phyloP scores from a whole-genome alignment of 75 land plant species.

The Sequoia sempervirens region DNA sequence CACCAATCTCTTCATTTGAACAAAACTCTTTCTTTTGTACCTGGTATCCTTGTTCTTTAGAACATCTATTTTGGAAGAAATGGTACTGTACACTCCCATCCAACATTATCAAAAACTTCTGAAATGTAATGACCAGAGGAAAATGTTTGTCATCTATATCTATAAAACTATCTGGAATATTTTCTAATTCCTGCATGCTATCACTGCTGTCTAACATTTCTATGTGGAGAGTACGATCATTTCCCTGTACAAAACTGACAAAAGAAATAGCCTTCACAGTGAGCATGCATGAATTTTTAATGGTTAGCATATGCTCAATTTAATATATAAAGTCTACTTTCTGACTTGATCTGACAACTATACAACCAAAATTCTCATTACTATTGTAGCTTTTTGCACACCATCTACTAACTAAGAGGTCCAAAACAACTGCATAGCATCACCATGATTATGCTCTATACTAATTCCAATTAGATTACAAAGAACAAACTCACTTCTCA shows the following conservation, averaged over 20 bases:
- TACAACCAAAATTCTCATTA: neutral
- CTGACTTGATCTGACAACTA: neutral
- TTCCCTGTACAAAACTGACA: constrained; percentile 5
- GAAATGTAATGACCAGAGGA: constrained; percentile 59
- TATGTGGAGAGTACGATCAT: neutral
- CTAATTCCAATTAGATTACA: neutral
- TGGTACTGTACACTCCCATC: constrained; percentile 42
- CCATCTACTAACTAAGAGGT: neutral
- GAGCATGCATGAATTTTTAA: neutral
- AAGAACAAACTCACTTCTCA: neutral
- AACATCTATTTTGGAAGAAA: constrained; percentile 12
- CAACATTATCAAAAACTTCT: constrained; percentile 54
- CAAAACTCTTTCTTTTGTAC: neutral
- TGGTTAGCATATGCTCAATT: neutral
- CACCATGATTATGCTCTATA: neutral
- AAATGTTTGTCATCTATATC: constrained; percentile 19
- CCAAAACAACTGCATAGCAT: neutral
- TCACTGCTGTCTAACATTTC: constrained; percentile 30
- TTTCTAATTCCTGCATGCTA: constrained; percentile 5
- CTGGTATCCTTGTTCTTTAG: constrained; percentile 3
- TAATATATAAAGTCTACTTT: neutral
- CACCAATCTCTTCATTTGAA: neutral
- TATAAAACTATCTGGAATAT: constrained; percentile 47
- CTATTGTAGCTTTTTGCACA: neutral
- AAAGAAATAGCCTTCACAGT: neutral